A percentile compares a stretch with the other conserved stretches of the same genome.
Evolutionary conservation across 169 alveolate species (phyloP).

Genomic region (Eimeria mitis): DNA sequence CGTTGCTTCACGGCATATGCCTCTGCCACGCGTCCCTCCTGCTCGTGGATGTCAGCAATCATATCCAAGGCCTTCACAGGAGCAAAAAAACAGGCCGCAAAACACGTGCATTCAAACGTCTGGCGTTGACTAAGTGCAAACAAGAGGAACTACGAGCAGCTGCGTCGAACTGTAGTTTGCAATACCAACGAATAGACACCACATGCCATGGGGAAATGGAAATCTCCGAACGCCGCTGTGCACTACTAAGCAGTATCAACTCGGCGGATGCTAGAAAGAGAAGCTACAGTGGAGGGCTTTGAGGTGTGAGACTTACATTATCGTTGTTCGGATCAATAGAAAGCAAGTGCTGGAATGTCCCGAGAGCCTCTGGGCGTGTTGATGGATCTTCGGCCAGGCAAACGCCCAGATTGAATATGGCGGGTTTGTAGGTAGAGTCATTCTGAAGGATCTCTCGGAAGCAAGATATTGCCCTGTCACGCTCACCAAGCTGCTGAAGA

Average conservation of each 20-base stretch:
- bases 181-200: not conserved
- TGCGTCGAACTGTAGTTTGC: not conserved
- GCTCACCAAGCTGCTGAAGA: slow-evolving; percentile 79
- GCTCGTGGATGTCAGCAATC: slow-evolving; percentile 80
- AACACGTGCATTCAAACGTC: not conserved
- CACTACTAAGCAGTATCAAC: not conserved
- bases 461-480: slow-evolving; percentile 70
- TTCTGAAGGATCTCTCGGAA: slow-evolving; percentile 62
- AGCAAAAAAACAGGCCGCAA: not conserved
- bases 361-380: slow-evolving; percentile 77
- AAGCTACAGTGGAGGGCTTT: not conserved
- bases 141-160: not conserved
- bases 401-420: slow-evolving; percentile 79
- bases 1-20: slow-evolving; percentile 79
- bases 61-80: slow-evolving; percentile 66
- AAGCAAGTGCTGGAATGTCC: slow-evolving; percentile 59
- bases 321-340: slow-evolving; percentile 76
- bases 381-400: slow-evolving; percentile 52
- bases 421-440: slow-evolving; percentile 75
- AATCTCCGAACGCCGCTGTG: not conserved
- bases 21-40: slow-evolving; percentile 79
- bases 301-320: not conserved
- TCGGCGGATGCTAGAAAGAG: not conserved
- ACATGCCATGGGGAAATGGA: not conserved
- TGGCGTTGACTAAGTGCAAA: not conserved